Percentiles rank a stretch among this genome's conserved stretches.
Evolutionary conservation across 1,139 yeast genomes (phyloP).

Genomic region (Blastobotrys raffinosifermentans): DNA sequence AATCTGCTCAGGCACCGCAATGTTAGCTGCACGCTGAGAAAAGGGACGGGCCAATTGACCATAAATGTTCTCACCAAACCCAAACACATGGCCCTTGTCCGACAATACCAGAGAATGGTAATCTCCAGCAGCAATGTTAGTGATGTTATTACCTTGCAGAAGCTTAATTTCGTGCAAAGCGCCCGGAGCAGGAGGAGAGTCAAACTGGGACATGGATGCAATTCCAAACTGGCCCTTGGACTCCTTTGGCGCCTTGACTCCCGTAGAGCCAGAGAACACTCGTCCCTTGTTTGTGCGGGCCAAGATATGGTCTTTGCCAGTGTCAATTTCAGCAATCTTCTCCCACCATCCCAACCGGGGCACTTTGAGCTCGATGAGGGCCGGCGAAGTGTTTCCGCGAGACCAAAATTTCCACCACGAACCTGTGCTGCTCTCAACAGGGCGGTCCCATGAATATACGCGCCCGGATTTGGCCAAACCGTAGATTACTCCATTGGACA

Average conservation of each 20-base stretch:
- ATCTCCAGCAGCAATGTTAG: slow-evolving; percentile 64
- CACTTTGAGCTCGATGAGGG: slow-evolving; percentile 12
- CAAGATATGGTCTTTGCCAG: slow-evolving; percentile 66
- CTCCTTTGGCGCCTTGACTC: slow-evolving; percentile 32
- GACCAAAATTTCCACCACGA: slow-evolving; percentile 8
- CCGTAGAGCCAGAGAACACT: slow-evolving; percentile 59
- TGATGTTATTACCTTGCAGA: slow-evolving; percentile 35
- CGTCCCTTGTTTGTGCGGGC: slow-evolving; percentile 57
- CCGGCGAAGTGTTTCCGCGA: slow-evolving; percentile 3
- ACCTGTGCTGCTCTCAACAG: slow-evolving; percentile 2
- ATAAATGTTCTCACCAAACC: slow-evolving; percentile 76
- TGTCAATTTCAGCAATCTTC: slow-evolving; percentile 44
- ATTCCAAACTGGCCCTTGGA: slow-evolving; percentile 79
- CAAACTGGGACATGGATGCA: slow-evolving; percentile 64
- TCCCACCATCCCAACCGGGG: slow-evolving; percentile 38
- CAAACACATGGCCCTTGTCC: slow-evolving; percentile 56
- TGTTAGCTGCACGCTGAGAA: slow-evolving; percentile 55
- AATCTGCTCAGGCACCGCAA: slow-evolving; percentile 57
- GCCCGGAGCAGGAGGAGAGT: slow-evolving; percentile 41
- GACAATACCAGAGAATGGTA: slow-evolving; percentile 68
- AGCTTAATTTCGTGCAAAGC: slow-evolving; percentile 33
- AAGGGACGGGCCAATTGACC: slow-evolving; percentile 83
- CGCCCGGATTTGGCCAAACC: slow-evolving; percentile 43
- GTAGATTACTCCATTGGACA: slow-evolving; percentile 52
- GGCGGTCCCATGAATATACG: slow-evolving; percentile 18